Evolutionary conservation across 176 grass and related monocot species (phyloP).

Genomic region (Rhynchospora tenuis): DNA sequence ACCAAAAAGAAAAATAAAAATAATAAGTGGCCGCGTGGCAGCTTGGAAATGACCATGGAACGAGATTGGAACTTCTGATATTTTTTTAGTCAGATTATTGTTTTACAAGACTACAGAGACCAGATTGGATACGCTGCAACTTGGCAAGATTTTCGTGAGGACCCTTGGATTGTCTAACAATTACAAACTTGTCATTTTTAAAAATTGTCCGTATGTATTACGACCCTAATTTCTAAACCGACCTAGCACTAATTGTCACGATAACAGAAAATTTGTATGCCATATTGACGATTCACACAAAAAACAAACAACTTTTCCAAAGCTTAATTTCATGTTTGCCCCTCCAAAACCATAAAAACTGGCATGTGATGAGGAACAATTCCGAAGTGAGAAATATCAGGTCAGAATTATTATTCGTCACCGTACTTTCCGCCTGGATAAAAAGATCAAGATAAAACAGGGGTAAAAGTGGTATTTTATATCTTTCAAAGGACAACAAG

Average conservation of each 20-base stretch:
- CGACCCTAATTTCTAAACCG: too few species aligned
- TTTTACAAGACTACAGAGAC: not conserved
- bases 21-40: not conserved
- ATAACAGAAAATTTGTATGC: too few species aligned
- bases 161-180: not conserved
- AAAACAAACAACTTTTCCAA: too few species aligned
- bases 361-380: too few species aligned
- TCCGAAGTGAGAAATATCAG: too few species aligned
- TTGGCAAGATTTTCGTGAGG: not conserved
- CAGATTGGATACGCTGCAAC: not conserved
- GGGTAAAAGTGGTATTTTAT: not conserved
- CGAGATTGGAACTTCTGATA: not conserved
- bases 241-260: too few species aligned
- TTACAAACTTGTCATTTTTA: not conserved
- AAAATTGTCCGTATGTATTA: not conserved
- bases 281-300: too few species aligned
- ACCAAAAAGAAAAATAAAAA: too few species aligned
- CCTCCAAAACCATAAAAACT: too few species aligned
- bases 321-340: too few species aligned
- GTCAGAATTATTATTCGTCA: not conserved
- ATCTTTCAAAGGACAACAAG: not conserved
- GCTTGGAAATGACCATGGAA: not conserved
- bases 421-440: not conserved
- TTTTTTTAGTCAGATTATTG: not conserved
- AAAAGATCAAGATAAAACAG: not conserved